Evolutionary conservation across 2,329 filamentous ascomycete genomes (phyloP), one percentile per base, ranked within the genome.

Genomic region (Trichoderma asperellum): DNA sequence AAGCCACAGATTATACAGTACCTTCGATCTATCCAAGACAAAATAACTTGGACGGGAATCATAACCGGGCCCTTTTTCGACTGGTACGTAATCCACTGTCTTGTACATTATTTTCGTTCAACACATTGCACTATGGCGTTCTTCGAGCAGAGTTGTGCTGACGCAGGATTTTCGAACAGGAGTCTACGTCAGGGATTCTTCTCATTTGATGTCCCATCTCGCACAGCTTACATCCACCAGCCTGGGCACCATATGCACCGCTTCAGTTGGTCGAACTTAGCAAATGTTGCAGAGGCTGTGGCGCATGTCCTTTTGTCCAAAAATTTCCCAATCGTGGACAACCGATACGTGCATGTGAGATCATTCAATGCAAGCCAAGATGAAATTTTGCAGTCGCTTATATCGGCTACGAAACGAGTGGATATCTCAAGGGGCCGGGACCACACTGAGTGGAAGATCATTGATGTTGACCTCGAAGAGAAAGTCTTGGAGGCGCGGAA

Each of bases 341-440:
- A 66, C n/a, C 63, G 27, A 49, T 58, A 66, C 12, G 27, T 66
- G 55, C 53, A 18, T 16, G 27, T 66, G 5, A 66, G 53, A 21
- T 66, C 53, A 3, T 66, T 66, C 55, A 58, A 66, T 35, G 63
- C 63, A 8, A 66, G 63, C 18, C 63, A 66, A 52, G 63, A 58
- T 21, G 53, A 58, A n/a, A 66, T 66, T 6, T 7, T 66, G 27
- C 10, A 66, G 7, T 57, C 63, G 21, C 63, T 58, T 32, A 29
- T 47, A 12, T 47, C 52, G 27, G 53, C 24, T 5, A 49, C 63
- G 7, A 18, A 8, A 55, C 11, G 29, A 4, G 10, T 49, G 18
- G 63, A 66, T 7, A 29, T 1, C 3, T 40, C 21, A 57, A 35
- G 29, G 7, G 53, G 47, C 5, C 27, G 8, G 18, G 53, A 66